A percentile compares a stretch with the other conserved stretches of the same genome.
Conservation (phyloP, 73 alveolate genomes). For the Paramecium pentaurelia region DNA sequence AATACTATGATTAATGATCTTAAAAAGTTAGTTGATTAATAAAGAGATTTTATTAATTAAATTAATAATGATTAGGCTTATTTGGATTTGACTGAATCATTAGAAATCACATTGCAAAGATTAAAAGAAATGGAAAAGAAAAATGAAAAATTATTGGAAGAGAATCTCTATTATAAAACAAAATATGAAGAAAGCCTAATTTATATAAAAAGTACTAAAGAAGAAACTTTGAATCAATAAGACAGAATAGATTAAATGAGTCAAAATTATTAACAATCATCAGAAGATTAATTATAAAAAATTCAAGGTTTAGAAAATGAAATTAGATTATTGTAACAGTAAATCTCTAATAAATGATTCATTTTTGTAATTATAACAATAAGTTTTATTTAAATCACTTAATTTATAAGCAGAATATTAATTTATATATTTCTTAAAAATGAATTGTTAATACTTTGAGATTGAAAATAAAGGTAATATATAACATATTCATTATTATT, state of each 20-base stretch:
- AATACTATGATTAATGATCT: not conserved
- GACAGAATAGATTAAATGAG: not conserved
- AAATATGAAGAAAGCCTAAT: not conserved
- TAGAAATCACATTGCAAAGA: not conserved
- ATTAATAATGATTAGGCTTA: not conserved
- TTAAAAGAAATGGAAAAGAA: not conserved
- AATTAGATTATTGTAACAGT: not conserved
- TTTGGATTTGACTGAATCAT: not conserved
- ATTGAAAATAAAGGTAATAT: not conserved
- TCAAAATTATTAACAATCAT: not conserved
- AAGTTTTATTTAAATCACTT: too few relatives aligned
- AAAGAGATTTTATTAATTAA: not conserved
- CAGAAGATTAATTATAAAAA: not conserved
- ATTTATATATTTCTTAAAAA: too few relatives aligned
- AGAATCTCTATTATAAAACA: not conserved
- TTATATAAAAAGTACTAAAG: not conserved
- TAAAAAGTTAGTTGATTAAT: not conserved
- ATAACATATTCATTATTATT: not conserved
- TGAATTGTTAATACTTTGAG: not conserved
- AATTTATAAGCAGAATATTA: too few relatives aligned
- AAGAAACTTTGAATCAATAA: not conserved
- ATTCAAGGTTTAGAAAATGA: not conserved
- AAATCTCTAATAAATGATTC: not conserved
- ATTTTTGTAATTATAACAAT: too few relatives aligned
- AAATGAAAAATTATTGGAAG: not conserved